Conservation (phyloP, 306 rosid genomes). For the Ormosia emarginata region DNA sequence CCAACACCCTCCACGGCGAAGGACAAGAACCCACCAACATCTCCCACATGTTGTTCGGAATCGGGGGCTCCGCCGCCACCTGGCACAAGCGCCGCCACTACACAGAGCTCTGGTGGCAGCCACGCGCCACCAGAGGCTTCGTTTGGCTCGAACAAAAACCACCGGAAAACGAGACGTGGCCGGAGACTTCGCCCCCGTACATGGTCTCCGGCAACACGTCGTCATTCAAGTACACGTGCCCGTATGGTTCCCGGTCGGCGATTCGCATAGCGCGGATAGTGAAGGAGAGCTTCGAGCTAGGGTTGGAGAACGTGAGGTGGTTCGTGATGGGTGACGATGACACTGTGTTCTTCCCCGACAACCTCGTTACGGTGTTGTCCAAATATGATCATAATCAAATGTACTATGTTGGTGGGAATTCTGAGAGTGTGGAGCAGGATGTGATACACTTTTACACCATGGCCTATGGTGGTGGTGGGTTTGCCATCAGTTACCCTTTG, state of each 20-base stretch:
- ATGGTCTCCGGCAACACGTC: conserved; percentile 53
- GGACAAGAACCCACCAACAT: conserved; percentile 34
- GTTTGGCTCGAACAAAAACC: conserved; percentile 63
- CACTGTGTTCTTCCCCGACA: conserved; percentile 64
- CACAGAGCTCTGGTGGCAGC: conserved; percentile 65
- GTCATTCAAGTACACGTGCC: conserved; percentile 51
- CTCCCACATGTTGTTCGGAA: conserved; percentile 65
- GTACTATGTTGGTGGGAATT: conserved; percentile 75
- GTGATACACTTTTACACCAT: conserved; percentile 42
- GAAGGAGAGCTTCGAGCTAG: conserved; percentile 72
- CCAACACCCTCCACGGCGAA: not conserved
- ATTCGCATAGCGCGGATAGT: conserved; percentile 64
- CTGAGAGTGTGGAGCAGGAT: conserved; percentile 77
- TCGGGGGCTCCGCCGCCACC: conserved; percentile 46
- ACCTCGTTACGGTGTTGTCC: conserved; percentile 48
- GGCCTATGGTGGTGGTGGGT: conserved; percentile 84
- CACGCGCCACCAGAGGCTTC: conserved; percentile 41
- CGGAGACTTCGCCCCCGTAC: conserved; percentile 33
- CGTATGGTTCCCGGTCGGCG: conserved; percentile 65
- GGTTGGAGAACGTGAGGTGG: conserved; percentile 58
- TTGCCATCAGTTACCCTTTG: conserved; percentile 67
- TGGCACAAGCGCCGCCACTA: conserved; percentile 54
- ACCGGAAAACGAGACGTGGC: conserved; percentile 34
- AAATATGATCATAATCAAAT: conserved; percentile 77
- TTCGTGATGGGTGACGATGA: conserved; percentile 91